A percentile compares a stretch with the other conserved stretches of the same genome.
phyloP scores from a whole-genome alignment of 2,329 filamentous ascomycete genomes.

The Alternaria sp. region DNA sequence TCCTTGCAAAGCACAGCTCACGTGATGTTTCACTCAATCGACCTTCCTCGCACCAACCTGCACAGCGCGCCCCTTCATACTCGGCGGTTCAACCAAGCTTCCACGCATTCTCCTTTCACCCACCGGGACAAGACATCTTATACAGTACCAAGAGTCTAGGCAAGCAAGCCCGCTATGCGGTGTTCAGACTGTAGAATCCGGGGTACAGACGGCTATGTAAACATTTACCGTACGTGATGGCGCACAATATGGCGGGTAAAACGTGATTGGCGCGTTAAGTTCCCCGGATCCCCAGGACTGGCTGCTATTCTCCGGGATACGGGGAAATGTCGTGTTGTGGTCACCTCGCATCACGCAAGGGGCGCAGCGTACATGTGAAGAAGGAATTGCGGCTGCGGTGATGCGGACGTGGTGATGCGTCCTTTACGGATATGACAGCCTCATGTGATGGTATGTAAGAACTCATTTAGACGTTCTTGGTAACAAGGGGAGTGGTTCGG shows the following conservation, averaged over 20 bases:
- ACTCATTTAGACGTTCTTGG: neutral
- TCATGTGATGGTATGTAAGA: neutral
- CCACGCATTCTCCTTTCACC: conserved; percentile 21
- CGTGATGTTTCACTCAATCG: neutral
- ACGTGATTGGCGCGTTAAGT: conserved; percentile 13
- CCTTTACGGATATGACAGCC: neutral
- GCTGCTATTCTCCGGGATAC: conserved; percentile 13
- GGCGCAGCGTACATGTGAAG: neutral
- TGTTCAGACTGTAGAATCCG: conserved; percentile 14
- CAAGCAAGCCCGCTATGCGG: conserved; percentile 5
- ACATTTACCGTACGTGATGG: conserved; percentile 1
- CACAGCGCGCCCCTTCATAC: conserved; percentile 4
- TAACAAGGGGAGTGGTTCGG: neutral
- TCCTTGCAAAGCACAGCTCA: neutral
- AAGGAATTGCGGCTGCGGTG: conserved; percentile 2
- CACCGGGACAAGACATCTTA: conserved; percentile 35
- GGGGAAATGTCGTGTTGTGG: conserved; percentile 6
- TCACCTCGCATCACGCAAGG: neutral
- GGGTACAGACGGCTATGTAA: conserved; percentile 22
- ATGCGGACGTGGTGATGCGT: neutral
- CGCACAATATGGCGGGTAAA: conserved; percentile 19
- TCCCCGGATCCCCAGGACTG: neutral
- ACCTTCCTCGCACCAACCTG: neutral
- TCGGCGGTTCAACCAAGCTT: conserved; percentile 20
- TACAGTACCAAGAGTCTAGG: conserved; percentile 26